Conservation (phyloP, 768 basidiomycete genomes). For the Phaeolepiota aurea region DNA sequence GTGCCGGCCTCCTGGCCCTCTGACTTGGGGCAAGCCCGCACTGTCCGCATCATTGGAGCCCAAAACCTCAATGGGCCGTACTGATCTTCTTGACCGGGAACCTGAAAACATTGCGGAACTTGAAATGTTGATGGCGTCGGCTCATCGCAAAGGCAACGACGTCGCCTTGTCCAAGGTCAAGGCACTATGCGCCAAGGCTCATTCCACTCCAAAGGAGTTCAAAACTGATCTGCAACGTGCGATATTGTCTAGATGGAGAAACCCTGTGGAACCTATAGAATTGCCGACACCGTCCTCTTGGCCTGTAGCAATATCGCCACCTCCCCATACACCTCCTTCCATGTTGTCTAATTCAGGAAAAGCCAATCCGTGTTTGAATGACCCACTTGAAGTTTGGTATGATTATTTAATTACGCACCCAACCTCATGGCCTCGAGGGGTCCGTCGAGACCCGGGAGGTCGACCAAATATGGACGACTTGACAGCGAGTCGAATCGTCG, state of each 20-base stretch:
- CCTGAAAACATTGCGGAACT: conserved; percentile 31
- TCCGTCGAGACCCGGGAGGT: conserved; percentile 28
- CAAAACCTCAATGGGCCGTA: neutral
- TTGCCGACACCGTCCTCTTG: neutral
- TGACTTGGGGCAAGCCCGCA: neutral
- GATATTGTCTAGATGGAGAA: conserved; percentile 35
- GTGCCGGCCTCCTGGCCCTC: no score
- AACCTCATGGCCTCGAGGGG: conserved; percentile 39
- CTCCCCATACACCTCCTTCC: no score
- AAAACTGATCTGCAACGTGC: conserved; percentile 37
- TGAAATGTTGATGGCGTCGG: conserved; percentile 31
- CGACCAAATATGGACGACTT: conserved; percentile 32
- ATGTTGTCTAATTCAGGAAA: no score
- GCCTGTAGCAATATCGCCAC: conserved; percentile 3
- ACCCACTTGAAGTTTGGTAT: conserved; percentile 37
- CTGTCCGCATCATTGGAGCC: neutral
- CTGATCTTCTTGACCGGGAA: neutral
- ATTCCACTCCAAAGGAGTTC: conserved; percentile 30
- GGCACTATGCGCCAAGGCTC: conserved; percentile 35
- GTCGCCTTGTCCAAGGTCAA: conserved; percentile 32
- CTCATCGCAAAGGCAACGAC: conserved; percentile 33
- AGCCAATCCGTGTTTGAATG: conserved; percentile 37
- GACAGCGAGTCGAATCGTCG: conserved; percentile 37
- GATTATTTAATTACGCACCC: conserved; percentile 34
- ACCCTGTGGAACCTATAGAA: conserved; percentile 20